Evolutionary conservation across 305 asterid genomes (phyloP).

Genomic region (Fraxinus velutina): DNA sequence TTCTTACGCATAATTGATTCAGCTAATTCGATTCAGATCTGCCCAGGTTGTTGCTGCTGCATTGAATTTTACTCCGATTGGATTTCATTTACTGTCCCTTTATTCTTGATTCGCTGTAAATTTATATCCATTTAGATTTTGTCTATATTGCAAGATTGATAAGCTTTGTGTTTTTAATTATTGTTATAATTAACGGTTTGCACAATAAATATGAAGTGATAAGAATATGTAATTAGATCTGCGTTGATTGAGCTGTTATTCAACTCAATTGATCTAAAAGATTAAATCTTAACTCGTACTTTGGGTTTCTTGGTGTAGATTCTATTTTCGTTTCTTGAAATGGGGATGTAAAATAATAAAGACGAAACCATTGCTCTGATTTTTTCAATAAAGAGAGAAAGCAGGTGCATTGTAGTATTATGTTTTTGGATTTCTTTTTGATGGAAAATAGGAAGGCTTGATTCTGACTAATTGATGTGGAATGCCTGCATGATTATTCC

Average conservation of each 20-base stretch:
- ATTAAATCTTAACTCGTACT: conserved; percentile 1
- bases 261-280: neutral
- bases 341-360: neutral
- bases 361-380: neutral
- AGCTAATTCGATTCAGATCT: conserved; percentile 32
- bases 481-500: neutral
- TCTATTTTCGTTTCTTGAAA: neutral
- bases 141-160: conserved; percentile 1
- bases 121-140: conserved; percentile 8
- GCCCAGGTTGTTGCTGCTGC: conserved; percentile 18
- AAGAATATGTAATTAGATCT: conserved; percentile 28
- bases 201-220: conserved; percentile 6
- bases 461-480: neutral
- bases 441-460: neutral
- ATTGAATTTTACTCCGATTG: conserved; percentile 8
- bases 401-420: neutral
- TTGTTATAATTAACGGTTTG: conserved; percentile 7
- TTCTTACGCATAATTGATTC: neutral
- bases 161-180: neutral
- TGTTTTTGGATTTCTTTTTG: neutral
- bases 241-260: conserved; percentile 6
- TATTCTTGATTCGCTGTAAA: conserved; percentile 1
- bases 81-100: conserved; percentile 1
- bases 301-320: neutral
- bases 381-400: neutral